Percentiles rank a stretch among this genome's conserved stretches.
Conservation (phyloP, 371 early-diverging fungal genomes). For the Saksenaea vasiformis region DNA sequence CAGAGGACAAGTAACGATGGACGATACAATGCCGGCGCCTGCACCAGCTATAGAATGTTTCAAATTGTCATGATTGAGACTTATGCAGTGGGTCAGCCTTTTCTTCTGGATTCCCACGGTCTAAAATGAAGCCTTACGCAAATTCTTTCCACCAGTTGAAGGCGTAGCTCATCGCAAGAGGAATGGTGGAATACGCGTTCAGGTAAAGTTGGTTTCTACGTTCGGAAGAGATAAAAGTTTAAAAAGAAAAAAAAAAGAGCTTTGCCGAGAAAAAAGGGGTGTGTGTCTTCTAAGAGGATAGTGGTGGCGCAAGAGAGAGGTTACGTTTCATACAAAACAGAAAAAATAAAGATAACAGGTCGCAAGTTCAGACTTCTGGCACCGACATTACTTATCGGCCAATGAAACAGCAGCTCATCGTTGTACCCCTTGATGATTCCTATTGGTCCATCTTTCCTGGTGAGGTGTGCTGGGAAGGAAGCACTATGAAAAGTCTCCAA, state of each 20-base stretch:
- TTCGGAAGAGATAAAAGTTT: background rate
- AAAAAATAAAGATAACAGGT: too few relatives aligned
- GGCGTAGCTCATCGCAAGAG: constrained; percentile 25
- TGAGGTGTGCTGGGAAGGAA: too few relatives aligned
- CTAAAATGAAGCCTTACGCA: constrained; percentile 26
- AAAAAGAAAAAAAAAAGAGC: background rate
- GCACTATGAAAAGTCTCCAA: too few relatives aligned
- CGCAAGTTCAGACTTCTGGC: too few relatives aligned
- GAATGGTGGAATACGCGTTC: background rate
- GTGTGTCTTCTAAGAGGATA: background rate
- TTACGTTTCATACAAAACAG: too few relatives aligned
- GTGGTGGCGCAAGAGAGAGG: too few relatives aligned
- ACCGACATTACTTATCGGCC: too few relatives aligned
- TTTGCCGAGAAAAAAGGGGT: background rate
- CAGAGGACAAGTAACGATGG: constrained; percentile 87
- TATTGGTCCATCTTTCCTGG: too few relatives aligned
- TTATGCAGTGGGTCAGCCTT: constrained; percentile 9
- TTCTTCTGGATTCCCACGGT: background rate
- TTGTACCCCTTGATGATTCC: too few relatives aligned
- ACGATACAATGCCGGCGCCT: constrained; percentile 81
- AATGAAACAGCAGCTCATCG: too few relatives aligned
- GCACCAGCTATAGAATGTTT: constrained; percentile 86
- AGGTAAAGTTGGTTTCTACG: too few relatives aligned
- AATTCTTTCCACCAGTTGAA: constrained; percentile 45
- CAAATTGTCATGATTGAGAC: constrained; percentile 57